Evolutionary conservation across 208 protist genomes (phyloP), one percentile per base, ranked within the genome.

Genomic region (Herpetomonas samuelpessoai): DNA sequence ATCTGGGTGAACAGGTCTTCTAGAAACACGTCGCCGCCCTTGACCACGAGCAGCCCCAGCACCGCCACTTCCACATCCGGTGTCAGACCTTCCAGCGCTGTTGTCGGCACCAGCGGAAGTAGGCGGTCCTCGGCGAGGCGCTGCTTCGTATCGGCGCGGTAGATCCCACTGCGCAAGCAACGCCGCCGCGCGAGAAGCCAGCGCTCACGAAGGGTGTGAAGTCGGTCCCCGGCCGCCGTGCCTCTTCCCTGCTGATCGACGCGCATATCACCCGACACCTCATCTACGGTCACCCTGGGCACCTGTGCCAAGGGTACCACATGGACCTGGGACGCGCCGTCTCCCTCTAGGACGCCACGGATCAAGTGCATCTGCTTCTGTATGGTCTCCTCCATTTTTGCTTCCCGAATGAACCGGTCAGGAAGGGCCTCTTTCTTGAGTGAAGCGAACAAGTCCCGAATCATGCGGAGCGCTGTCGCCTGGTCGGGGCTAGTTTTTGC

Each of bases 121-220:
- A 86, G 46, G 14, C 74, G 66, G 12, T 71, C 65, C 28, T 72
- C 61, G 24, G 67, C 57, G n/a, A 70, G 44, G 21, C 66, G 73
- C 35, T 83, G 74, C 50, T 74, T 76, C 22, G 83, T 26, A 25
- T 84, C 81, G 18, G 77, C 76, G 16, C 79, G 73, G 65, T 89
- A 95, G 27, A 92, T 21, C 14, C 86, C 90, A 61, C 90, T 93
- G 27, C 83, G 74, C 47, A 89, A 63, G 57, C 86, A 93, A 9
- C 90, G 76, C 47, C 83, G 72, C 1, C 81, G 76, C n/a, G 85
- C 79, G 45, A 92, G 72, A 1, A 88, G 50, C 69, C 93, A 96
- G 10, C 90, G 79, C 56, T 93, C 83, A 52, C 79, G 81, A 9
- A 93, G 57, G 30, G 75, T 82, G 21, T 71, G 68, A 3, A 92